Evolutionary conservation across 2,329 filamentous ascomycete genomes (phyloP).

Genomic region (Colletotrichum phormii): DNA sequence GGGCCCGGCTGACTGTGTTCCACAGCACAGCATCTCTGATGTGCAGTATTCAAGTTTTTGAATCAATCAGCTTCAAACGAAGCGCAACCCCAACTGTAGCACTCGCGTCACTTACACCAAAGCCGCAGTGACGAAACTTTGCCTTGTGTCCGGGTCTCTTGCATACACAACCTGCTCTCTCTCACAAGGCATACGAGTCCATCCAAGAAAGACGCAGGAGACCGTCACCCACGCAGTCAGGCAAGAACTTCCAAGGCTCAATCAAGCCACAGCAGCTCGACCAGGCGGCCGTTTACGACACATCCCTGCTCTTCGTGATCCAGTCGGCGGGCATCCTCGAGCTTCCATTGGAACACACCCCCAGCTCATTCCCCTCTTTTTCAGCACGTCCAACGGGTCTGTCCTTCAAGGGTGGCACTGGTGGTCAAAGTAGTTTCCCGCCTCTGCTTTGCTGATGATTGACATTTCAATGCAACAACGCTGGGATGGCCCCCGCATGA

Average conservation of each 20-base stretch:
- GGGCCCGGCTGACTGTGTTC: neutral
- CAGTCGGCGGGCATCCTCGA: neutral
- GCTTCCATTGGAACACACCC: conserved; percentile 21
- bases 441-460: conserved; percentile 14
- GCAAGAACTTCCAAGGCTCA: neutral
- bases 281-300: neutral
- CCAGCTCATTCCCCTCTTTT: conserved; percentile 14
- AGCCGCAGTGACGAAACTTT: neutral
- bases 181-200: neutral
- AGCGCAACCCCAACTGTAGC: neutral
- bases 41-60: neutral
- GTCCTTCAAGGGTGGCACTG: neutral
- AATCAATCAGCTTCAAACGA: neutral
- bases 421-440: conserved; percentile 14
- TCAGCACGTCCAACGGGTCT: conserved; percentile 11
- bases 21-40: neutral
- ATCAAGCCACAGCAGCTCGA: neutral
- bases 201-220: neutral
- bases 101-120: too few species aligned
- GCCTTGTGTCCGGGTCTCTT: neutral
- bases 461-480: neutral
- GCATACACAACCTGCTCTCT: neutral
- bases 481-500: conserved; percentile 10
- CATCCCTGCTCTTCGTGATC: neutral
- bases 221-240: neutral